Evolutionary conservation across 2,329 filamentous ascomycete genomes (phyloP).

Genomic region (Colletotrichum sp.): DNA sequence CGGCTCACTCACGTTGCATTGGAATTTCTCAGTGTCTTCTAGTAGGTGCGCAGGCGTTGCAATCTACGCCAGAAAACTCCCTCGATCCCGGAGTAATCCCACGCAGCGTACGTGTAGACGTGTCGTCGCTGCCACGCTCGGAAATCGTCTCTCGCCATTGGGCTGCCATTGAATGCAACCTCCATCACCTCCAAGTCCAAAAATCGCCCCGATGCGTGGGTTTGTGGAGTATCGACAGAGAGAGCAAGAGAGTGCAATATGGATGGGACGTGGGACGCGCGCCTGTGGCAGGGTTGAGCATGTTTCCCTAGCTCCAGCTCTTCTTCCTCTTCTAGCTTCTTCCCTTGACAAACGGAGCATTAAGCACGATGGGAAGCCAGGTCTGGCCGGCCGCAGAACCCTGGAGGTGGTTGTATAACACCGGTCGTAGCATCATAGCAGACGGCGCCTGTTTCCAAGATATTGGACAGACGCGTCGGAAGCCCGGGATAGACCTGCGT

Average conservation of each 20-base stretch:
- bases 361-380: not conserved
- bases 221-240: not conserved
- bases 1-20: not conserved
- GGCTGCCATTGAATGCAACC: not conserved
- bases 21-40: not conserved
- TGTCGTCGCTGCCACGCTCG: not conserved
- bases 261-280: not conserved
- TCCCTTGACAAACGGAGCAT: not conserved
- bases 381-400: not conserved
- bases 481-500: not conserved
- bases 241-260: not conserved
- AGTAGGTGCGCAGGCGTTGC: not conserved
- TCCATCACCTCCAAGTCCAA: not conserved
- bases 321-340: not conserved
- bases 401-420: not conserved
- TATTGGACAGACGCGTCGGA: not conserved
- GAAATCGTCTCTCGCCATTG: not conserved
- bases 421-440: not conserved
- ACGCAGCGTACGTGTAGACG: not conserved
- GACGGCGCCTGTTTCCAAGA: not conserved
- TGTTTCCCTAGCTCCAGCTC: not conserved
- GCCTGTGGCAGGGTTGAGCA: not conserved
- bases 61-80: not conserved
- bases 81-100: not conserved
- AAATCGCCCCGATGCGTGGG: not conserved